Base-by-base conservation (phyloP, 345 rosid genomes). In the Citrus cavaleriei region DNA sequence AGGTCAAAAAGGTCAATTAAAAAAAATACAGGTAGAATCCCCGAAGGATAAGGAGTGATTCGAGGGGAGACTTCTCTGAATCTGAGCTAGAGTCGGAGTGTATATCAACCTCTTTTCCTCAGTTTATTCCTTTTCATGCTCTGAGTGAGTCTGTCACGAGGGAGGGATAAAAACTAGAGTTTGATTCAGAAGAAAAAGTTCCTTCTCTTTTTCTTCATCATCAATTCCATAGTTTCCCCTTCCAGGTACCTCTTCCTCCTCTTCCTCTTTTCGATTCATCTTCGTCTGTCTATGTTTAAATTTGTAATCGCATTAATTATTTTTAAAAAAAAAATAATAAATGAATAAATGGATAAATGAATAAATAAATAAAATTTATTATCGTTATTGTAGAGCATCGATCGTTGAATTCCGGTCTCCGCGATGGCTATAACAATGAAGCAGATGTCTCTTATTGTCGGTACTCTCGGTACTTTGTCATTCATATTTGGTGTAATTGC, bases 401-500 rank as follows among this genome's bases (percentile, higher is more conserved):
- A 58, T 37, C 74, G n/a, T 22, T 25, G 58, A 51, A 76, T 34
- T 30, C 32, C 28, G 4, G 63, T 32, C 42, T 51, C 64, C 69
- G 69, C 74, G 32, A 92, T 93, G 98, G 93, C 92, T 75, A 76
- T 87, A 57, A 87, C 87, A 27, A 83, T 93, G 77, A 89, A 85
- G 75, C 93, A 83, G 37, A 90, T 88, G 91, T 82, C 98, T 71
- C 72, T 89, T 30, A 73, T 88, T 10, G 90, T 93, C 38, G 82
- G 90, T 7, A 62, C 82, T 32, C 80, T 90, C 35, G 98, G 98
- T 61, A 65, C 85, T 4, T 19, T 89, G 70, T 93, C 98, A 5
- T 93, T 93, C 83, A 5, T 90, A 58, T 84, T 87, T 16, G 98
- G 97, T 51, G 89, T 92, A 2, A 51, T 92, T 42, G 98, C 97